A percentile compares a stretch with the other conserved stretches of the same genome.
phyloP scores from a whole-genome alignment of 2,329 filamentous ascomycete species.

The Verticillium longisporum region DNA sequence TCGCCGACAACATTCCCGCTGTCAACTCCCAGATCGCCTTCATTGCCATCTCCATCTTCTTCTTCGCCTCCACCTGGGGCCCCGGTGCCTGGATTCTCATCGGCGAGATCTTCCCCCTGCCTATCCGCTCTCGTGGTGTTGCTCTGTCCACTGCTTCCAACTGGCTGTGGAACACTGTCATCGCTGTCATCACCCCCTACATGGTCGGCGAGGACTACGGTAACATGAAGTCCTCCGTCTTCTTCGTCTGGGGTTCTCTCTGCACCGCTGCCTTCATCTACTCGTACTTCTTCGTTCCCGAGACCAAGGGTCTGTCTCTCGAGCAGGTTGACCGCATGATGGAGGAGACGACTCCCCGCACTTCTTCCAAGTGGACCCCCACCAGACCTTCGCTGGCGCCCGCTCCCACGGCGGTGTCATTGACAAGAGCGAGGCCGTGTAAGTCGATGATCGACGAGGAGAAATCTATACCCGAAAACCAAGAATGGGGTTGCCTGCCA shows the following conservation, averaged over 20 bases:
- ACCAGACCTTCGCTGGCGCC: slow-evolving; percentile 58
- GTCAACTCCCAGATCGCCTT: slow-evolving; percentile 73
- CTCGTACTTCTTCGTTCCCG: slow-evolving; percentile 66
- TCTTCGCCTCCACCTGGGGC: slow-evolving; percentile 86
- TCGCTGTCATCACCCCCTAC: slow-evolving; percentile 66
- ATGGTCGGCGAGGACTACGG: slow-evolving; percentile 54
- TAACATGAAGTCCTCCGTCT: slow-evolving; percentile 62
- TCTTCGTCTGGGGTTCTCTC: slow-evolving; percentile 69
- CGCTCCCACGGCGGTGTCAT: slow-evolving; percentile 28
- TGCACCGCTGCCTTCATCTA: slow-evolving; percentile 56
- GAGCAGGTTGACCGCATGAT: slow-evolving; percentile 85
- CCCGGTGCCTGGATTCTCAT: slow-evolving; percentile 77
- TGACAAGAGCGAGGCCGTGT: slow-evolving; percentile 23
- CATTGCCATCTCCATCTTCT: slow-evolving; percentile 90
- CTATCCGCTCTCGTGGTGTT: slow-evolving; percentile 82
- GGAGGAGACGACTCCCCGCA: slow-evolving; percentile 75
- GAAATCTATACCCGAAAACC: not conserved
- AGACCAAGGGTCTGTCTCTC: slow-evolving; percentile 70
- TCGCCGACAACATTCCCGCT: slow-evolving; percentile 48
- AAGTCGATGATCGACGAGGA: slow-evolving; percentile 7
- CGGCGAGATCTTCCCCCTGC: slow-evolving; percentile 85
- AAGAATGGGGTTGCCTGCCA: not conserved
- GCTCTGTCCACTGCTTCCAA: slow-evolving; percentile 82
- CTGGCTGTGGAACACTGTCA: slow-evolving; percentile 83
- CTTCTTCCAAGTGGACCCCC: slow-evolving; percentile 70